Base-by-base conservation (phyloP, 2,329 filamentous ascomycete species). In the Penicillium sp. region DNA sequence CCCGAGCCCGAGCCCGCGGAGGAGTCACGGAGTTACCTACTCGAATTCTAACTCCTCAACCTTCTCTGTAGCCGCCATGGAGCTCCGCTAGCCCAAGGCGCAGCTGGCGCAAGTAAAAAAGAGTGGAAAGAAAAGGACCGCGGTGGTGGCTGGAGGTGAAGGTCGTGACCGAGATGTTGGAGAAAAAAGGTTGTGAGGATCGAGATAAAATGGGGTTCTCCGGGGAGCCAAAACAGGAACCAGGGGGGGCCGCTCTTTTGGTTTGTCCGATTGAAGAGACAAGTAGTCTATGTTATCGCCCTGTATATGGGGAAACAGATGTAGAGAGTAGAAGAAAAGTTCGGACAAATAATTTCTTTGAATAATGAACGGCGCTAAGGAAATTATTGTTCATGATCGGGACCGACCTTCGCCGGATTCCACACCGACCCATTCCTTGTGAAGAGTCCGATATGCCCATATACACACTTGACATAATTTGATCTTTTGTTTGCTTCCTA, bases 11-110 rank as follows among this genome's bases (percentile, higher is more conserved):
- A 50, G 14, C 22, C 48, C 33, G 48, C 48, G 48, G 48, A 50
- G 48, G 16, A 52, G 37, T 43, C 27, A 39, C 54, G 37, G 54
- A 51, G 46, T 27, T n/a, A 75, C 77, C 62, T 76, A 80, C 77
- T 80, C 78, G 61, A 71, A 80, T 68, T 80, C 78, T 64, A 78
- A 69, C 56, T 66, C 76, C 52, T 74, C 68, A 54, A 77, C 68
- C 55, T 77, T 72, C 62, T 78, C 76, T 61, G 73, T 59, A 59
- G 64, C 61, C 64, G 75, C 76, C 76, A 78, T 78, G 65, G 67
- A 73, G 69, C 71, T 71, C 61, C 52, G 59, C 62, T 66, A 69
- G 67, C 68, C 73, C 67, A 57, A 65, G 63, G 60, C 65, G 68
- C 69, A 73, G 73, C 70, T 65, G 68, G 66, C 66, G 70, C 70